Conservation (phyloP, 2,329 filamentous ascomycete species). For the Ophiosphaerella narmari region DNA sequence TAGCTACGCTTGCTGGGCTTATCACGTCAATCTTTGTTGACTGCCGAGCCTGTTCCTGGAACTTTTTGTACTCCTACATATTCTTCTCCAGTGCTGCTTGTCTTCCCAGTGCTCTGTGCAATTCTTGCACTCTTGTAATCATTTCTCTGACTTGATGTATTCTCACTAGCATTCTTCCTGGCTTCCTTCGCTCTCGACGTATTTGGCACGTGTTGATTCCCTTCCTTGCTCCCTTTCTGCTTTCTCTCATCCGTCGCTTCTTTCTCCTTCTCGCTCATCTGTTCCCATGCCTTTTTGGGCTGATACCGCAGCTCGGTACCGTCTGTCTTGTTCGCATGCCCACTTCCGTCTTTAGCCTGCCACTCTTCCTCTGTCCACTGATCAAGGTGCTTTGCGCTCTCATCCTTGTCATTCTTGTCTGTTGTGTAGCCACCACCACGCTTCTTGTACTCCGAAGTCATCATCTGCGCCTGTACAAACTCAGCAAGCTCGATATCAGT, state of each 20-base stretch:
- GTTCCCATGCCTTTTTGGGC: conserved; percentile 55
- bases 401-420: conserved; percentile 51
- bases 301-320: conserved; percentile 29
- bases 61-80: conserved; percentile 34
- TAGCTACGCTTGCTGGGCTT: conserved; percentile 32
- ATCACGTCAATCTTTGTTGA: conserved; percentile 9
- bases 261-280: conserved; percentile 54
- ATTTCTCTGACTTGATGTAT: conserved; percentile 8
- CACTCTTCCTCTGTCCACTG: conserved; percentile 56
- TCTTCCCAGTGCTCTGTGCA: conserved; percentile 42
- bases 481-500: not conserved
- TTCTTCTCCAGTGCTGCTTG: conserved; percentile 28
- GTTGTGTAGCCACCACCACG: conserved; percentile 54
- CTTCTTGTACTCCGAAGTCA: conserved; percentile 54
- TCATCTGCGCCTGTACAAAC: conserved; percentile 50
- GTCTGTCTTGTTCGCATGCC: conserved; percentile 45
- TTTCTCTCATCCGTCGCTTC: conserved; percentile 53
- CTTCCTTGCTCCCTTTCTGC: conserved; percentile 49
- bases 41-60: conserved; percentile 24
- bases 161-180: conserved; percentile 30
- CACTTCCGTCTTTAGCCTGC: conserved; percentile 56
- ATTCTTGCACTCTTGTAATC: conserved; percentile 30
- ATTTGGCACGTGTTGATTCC: not conserved
- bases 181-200: conserved; percentile 26
- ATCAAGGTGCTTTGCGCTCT: conserved; percentile 51